Evolutionary conservation across 2,329 filamentous ascomycete genomes (phyloP).

Genomic region (Capronia coronata): DNA sequence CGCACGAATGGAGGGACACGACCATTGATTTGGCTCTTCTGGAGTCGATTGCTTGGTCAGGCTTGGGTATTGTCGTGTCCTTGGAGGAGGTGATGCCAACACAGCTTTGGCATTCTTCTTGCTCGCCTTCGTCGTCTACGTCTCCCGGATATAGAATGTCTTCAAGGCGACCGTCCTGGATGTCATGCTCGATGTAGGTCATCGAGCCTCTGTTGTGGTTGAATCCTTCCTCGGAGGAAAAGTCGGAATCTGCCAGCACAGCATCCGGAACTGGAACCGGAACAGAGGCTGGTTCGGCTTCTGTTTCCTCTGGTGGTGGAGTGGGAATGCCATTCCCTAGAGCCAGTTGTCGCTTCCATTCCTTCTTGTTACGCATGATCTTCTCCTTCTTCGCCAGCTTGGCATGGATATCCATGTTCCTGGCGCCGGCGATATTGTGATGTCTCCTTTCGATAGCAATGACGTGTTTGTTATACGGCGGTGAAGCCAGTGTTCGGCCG

Average conservation of each 20-base stretch:
- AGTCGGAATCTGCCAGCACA: neutral
- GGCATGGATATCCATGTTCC: slow-evolving; percentile 74
- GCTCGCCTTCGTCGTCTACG: neutral
- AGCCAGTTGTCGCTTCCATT: slow-evolving; percentile 29
- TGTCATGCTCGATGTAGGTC: slow-evolving; percentile 42
- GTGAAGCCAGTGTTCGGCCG: slow-evolving; percentile 74
- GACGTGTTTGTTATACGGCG: slow-evolving; percentile 78
- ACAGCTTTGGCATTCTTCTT: neutral
- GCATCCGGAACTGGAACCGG: slow-evolving; percentile 4
- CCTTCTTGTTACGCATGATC: slow-evolving; percentile 75
- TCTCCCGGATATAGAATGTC: slow-evolving; percentile 30
- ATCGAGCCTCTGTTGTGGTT: slow-evolving; percentile 31
- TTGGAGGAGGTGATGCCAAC: too few species aligned
- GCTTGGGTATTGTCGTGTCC: too few species aligned
- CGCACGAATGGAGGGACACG: slow-evolving; percentile 93
- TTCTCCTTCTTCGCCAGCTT: slow-evolving; percentile 67
- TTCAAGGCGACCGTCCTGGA: slow-evolving; percentile 40
- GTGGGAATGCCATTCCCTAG: slow-evolving; percentile 5
- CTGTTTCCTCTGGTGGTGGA: slow-evolving; percentile 5
- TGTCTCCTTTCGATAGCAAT: slow-evolving; percentile 85
- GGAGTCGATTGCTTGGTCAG: neutral
- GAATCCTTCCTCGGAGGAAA: slow-evolving; percentile 1
- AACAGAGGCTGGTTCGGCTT: neutral
- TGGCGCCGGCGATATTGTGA: slow-evolving; percentile 79
- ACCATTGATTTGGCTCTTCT: slow-evolving; percentile 53